Percentiles rank a stretch among this genome's conserved stretches.
These are phyloP conservation scores for Suillus variegatus DNA, from an alignment of 768 basidiomycete genomes.

Conservation along the genomic window DNA sequence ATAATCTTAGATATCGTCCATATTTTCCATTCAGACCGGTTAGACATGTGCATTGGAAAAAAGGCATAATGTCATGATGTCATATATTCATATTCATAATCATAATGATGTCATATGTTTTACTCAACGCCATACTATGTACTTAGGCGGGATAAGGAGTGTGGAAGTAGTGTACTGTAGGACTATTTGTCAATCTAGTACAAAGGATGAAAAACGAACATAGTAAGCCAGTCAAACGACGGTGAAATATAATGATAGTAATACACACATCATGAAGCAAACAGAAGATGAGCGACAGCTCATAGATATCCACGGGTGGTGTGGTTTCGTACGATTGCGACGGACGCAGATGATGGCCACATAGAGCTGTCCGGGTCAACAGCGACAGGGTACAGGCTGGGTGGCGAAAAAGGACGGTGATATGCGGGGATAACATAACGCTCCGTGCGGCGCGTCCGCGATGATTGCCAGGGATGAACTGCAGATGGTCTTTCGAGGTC, in stretches of 20 bases:
- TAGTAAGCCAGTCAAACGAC: neutral
- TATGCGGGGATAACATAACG: neutral
- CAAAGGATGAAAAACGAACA: neutral
- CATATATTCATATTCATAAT: neutral
- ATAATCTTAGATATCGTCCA: no score
- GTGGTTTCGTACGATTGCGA: neutral
- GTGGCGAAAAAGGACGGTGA: constrained; percentile 1
- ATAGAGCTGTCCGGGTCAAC: neutral
- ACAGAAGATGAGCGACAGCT: neutral
- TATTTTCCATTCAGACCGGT: no score
- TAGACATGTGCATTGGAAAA: no score
- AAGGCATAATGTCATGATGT: no score
- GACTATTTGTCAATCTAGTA: neutral
- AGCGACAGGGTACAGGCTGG: neutral
- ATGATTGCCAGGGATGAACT: neutral
- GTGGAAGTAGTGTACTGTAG: neutral
- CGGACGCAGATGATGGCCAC: neutral
- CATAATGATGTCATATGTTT: neutral
- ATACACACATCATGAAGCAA: neutral
- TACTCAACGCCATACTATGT: no score
- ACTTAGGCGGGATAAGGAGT: neutral
- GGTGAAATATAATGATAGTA: neutral
- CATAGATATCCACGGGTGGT: neutral
- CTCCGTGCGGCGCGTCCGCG: neutral
- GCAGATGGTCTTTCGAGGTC: neutral